Percentiles rank a stretch among this genome's conserved stretches.
Evolutionary conservation across 2,329 filamentous ascomycete species (phyloP).

Genomic region (Karstenula rhodostoma): DNA sequence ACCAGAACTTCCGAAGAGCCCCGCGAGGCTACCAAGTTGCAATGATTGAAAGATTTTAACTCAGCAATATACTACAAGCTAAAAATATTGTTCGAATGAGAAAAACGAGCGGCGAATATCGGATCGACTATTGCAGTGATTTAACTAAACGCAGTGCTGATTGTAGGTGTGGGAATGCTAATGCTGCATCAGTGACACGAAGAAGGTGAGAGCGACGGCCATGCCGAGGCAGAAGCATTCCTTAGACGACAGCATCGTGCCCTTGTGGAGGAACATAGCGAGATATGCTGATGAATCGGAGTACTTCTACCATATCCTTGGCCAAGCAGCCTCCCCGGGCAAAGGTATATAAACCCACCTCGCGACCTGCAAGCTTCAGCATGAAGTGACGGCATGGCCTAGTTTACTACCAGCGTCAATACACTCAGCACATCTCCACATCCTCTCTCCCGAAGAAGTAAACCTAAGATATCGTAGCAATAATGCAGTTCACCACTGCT

Average conservation of each 20-base stretch:
- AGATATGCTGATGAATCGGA: background rate
- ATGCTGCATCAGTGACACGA: background rate
- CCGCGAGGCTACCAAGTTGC: too few relatives aligned
- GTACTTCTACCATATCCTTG: background rate
- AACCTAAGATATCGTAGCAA: background rate
- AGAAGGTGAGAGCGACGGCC: background rate
- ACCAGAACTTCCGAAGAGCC: too few relatives aligned
- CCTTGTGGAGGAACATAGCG: background rate
- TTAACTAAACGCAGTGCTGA: background rate
- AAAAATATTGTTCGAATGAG: too few relatives aligned
- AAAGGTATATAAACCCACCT: background rate
- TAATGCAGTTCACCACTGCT: constrained; percentile 3
- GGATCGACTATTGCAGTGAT: too few relatives aligned
- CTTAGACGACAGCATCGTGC: background rate
- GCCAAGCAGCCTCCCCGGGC: background rate
- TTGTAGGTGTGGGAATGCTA: background rate
- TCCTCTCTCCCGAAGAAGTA: too few relatives aligned
- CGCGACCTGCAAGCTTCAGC: background rate
- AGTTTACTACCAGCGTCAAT: background rate
- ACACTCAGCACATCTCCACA: background rate
- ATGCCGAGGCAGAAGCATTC: background rate
- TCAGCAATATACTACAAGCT: too few relatives aligned
- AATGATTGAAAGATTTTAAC: too few relatives aligned
- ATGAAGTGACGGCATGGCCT: background rate
- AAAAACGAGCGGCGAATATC: too few relatives aligned